These are phyloP conservation scores for Xylaria venustula DNA, from an alignment of 495 filamentous ascomycete species.

Conservation along the genomic window DNA sequence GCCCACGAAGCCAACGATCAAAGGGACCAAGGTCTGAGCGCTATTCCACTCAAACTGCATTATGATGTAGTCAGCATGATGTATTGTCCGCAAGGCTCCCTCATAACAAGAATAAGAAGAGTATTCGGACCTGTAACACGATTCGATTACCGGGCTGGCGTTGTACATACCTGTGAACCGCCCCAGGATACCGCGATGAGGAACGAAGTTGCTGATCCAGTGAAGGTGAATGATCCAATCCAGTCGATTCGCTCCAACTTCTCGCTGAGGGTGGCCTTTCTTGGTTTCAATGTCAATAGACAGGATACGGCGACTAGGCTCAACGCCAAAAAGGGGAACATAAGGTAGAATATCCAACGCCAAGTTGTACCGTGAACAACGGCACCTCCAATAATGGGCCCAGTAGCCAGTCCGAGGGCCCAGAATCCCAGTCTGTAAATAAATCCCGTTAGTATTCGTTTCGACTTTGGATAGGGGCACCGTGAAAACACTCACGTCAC, in stretches of 20 bases:
- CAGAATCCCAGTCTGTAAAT: slow-evolving; percentile 45
- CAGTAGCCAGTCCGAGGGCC: slow-evolving; percentile 71
- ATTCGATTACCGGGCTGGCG: neutral
- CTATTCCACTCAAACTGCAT: slow-evolving; percentile 50
- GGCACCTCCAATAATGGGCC: slow-evolving; percentile 73
- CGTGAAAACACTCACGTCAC: slow-evolving; percentile 38
- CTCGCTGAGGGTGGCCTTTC: slow-evolving; percentile 26
- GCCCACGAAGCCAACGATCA: slow-evolving; percentile 40
- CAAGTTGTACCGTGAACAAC: slow-evolving; percentile 57
- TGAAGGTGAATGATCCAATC: slow-evolving; percentile 45
- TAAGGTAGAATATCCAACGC: slow-evolving; percentile 44
- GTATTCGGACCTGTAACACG: no score
- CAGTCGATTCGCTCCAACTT: slow-evolving; percentile 39
- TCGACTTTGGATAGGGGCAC: slow-evolving; percentile 39
- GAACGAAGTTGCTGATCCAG: slow-evolving; percentile 46
- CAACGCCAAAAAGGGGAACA: slow-evolving; percentile 38
- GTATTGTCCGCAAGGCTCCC: neutral
- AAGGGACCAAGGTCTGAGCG: slow-evolving; percentile 45
- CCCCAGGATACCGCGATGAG: slow-evolving; percentile 59
- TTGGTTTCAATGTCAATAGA: slow-evolving; percentile 33
- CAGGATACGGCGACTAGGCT: slow-evolving; percentile 35
- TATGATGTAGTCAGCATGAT: neutral
- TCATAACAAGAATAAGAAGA: neutral
- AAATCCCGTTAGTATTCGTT: neutral
- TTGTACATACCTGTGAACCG: slow-evolving; percentile 30